A percentile compares a stretch with the other conserved stretches of the same genome.
Evolutionary conservation across 202 grass and related monocot species (phyloP).

Genomic region (Zoysia matrella): DNA sequence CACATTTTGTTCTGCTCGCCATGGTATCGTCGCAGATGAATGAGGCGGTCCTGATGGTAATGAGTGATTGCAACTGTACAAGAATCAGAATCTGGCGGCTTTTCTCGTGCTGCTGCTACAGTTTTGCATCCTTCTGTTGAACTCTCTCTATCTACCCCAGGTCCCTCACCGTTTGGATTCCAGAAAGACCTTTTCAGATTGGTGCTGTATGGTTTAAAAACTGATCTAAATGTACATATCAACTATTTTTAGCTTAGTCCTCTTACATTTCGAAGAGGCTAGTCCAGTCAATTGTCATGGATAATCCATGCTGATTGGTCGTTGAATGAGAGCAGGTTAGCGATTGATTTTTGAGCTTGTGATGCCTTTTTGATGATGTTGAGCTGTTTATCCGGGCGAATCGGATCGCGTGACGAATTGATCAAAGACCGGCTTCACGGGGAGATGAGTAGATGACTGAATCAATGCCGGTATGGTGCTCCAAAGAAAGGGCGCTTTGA

Average conservation of each 20-base stretch:
- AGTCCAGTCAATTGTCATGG: neutral
- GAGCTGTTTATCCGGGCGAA: neutral
- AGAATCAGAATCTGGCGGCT: constrained; percentile 32
- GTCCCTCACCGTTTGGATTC: neutral
- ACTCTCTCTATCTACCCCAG: neutral
- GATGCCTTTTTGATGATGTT: neutral
- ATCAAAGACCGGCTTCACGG: constrained; percentile 9
- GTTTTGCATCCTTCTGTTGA: constrained; percentile 18
- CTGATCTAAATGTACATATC: constrained; percentile 35
- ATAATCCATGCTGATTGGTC: constrained; percentile 2
- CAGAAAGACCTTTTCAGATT: neutral
- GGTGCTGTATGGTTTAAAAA: neutral
- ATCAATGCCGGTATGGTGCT: constrained; percentile 29
- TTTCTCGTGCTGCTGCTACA: constrained; percentile 17
- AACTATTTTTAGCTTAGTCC: constrained; percentile 5
- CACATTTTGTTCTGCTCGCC: constrained; percentile 19
- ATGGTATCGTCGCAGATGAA: constrained; percentile 15
- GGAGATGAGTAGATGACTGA: neutral
- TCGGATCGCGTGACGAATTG: constrained; percentile 1
- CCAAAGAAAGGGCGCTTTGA: constrained; percentile 10
- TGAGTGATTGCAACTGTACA: constrained; percentile 23
- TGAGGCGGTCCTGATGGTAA: neutral
- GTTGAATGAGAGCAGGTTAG: neutral
- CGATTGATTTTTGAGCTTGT: neutral
- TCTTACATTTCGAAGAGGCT: neutral